Conservation (phyloP, 2,329 filamentous ascomycete genomes). For the Xylaria arbuscula region DNA sequence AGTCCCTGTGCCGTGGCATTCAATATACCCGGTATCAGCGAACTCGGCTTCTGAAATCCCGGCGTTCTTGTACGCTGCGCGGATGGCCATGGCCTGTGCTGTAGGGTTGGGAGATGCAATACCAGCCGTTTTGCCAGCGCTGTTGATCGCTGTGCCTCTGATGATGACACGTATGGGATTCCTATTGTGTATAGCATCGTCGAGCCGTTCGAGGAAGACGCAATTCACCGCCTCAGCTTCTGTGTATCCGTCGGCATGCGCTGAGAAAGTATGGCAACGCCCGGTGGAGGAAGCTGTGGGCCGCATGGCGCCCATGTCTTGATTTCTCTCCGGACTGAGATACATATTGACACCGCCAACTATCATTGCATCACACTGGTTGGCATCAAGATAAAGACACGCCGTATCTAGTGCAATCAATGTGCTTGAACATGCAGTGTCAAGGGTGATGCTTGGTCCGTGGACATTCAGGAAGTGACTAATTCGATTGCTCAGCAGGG, state of each 20-base stretch:
- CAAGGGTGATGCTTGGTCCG: slow-evolving; percentile 49
- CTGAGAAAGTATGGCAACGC: too few relatives aligned
- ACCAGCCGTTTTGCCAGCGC: slow-evolving; percentile 54
- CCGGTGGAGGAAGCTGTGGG: too few relatives aligned
- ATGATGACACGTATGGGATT: slow-evolving; percentile 54
- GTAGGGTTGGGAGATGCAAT: slow-evolving; percentile 55
- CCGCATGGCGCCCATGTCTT: slow-evolving; percentile 15
- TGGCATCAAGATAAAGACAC: slow-evolving; percentile 20
- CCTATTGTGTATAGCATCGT: slow-evolving; percentile 30
- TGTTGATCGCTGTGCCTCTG: slow-evolving; percentile 50
- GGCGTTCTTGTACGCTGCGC: too few relatives aligned
- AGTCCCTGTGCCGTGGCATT: neutral
- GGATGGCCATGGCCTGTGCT: slow-evolving; percentile 19
- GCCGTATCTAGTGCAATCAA: slow-evolving; percentile 48
- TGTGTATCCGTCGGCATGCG: too few relatives aligned
- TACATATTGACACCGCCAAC: slow-evolving; percentile 30
- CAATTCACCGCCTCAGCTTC: too few relatives aligned
- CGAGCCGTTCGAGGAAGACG: too few relatives aligned
- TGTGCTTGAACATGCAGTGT: slow-evolving; percentile 51
- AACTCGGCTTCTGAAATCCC: too few relatives aligned
- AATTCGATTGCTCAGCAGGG: slow-evolving; percentile 49
- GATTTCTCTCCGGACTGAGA: slow-evolving; percentile 32
- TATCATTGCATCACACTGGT: slow-evolving; percentile 40
- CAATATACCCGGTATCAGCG: neutral
- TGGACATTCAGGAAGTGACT: slow-evolving; percentile 50